Evolutionary conservation across 2,329 filamentous ascomycete species (phyloP).

Genomic region (Calonectria ilicicola): DNA sequence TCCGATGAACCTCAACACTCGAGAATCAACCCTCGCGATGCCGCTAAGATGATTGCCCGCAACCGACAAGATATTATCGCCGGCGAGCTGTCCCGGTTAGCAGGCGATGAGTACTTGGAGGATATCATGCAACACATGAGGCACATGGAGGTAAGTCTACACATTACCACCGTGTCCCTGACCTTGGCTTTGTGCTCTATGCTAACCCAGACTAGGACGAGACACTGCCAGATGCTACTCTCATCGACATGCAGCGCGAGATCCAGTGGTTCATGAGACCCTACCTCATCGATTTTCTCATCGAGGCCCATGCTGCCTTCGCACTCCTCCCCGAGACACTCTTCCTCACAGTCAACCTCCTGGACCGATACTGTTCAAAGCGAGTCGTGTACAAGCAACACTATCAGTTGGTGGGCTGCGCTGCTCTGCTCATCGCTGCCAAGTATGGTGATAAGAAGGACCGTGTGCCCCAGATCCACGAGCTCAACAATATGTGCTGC

Average conservation of each 20-base stretch:
- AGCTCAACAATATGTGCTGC: conserved; percentile 99
- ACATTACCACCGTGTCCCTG: neutral
- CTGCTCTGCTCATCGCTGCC: conserved; percentile 93
- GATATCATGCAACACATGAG: conserved; percentile 96
- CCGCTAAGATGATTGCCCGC: conserved; percentile 81
- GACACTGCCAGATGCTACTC: conserved; percentile 94
- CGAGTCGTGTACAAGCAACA: conserved; percentile 99
- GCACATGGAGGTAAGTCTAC: conserved; percentile 82
- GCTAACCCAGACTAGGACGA: conserved; percentile 67
- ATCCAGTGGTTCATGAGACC: conserved; percentile 99
- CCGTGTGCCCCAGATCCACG: conserved; percentile 94
- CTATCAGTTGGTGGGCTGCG: conserved; percentile 97
- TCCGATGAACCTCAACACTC: conserved; percentile 61
- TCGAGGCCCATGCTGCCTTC: conserved; percentile 97
- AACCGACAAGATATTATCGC: conserved; percentile 90
- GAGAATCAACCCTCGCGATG: conserved; percentile 79
- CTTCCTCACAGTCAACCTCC: conserved; percentile 94
- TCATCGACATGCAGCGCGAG: conserved; percentile 98
- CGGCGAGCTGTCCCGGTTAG: conserved; percentile 86
- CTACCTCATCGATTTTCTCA: conserved; percentile 96
- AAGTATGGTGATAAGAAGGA: conserved; percentile 99
- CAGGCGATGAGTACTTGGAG: conserved; percentile 91
- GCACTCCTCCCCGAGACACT: conserved; percentile 93
- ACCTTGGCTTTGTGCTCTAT: neutral
- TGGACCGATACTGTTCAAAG: conserved; percentile 97